Percentiles rank a stretch among this genome's conserved stretches.
Conservation (phyloP, 2,329 filamentous ascomycete genomes). For the Colletotrichum costaricense region DNA sequence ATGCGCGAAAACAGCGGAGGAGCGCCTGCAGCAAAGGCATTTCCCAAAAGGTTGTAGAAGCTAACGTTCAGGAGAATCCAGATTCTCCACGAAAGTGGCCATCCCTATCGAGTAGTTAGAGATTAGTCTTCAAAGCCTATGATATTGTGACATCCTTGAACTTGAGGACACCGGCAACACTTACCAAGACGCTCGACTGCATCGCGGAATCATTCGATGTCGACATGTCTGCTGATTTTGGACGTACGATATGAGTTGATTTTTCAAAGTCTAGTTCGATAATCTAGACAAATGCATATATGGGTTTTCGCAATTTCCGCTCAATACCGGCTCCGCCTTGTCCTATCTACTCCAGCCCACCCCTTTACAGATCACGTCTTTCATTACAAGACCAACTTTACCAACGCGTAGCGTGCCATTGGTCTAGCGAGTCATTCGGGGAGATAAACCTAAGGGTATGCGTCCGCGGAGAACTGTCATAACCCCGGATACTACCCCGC, state of each 20-base stretch:
- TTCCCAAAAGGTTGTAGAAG: slow-evolving; percentile 38
- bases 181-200: neutral
- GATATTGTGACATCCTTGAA: neutral
- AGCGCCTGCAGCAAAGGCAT: slow-evolving; percentile 35
- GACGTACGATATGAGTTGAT: neutral
- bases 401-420: neutral
- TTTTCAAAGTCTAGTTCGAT: neutral
- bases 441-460: slow-evolving; percentile 12
- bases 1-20: slow-evolving; percentile 36
- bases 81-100: slow-evolving; percentile 37
- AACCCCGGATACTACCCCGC: slow-evolving; percentile 23
- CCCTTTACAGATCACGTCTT: no score
- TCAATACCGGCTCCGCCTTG: neutral
- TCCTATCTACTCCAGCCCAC: neutral
- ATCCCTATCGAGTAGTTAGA: slow-evolving; percentile 14
- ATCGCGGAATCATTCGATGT: neutral
- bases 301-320: neutral
- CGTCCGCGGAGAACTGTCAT: slow-evolving; percentile 19
- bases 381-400: neutral
- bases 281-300: no score
- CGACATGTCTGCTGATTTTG: neutral
- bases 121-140: no score
- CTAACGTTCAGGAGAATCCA: slow-evolving; percentile 37
- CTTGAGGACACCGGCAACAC: neutral
- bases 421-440: neutral